These are phyloP conservation scores for Thielaviopsis populi DNA, from an alignment of 2,329 filamentous ascomycete genomes.

Conservation along the genomic window DNA sequence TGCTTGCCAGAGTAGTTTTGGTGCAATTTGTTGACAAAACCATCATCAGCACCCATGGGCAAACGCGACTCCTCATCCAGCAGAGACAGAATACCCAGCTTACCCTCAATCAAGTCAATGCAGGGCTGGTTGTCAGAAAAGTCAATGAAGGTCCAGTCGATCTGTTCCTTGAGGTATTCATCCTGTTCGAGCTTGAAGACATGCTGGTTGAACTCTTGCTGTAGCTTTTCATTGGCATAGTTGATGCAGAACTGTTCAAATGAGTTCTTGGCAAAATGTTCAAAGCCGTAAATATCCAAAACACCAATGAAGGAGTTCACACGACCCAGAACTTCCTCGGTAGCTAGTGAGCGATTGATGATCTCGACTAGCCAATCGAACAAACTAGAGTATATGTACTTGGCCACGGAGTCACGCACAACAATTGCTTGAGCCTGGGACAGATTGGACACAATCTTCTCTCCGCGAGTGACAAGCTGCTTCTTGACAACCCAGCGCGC, in stretches of 20 bases:
- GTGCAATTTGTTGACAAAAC: slow-evolving; percentile 91
- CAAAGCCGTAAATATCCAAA: slow-evolving; percentile 97
- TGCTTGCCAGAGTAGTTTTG: slow-evolving; percentile 88
- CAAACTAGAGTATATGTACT: slow-evolving; percentile 94
- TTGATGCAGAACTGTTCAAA: slow-evolving; percentile 99
- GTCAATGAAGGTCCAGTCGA: slow-evolving; percentile 99
- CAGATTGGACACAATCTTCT: slow-evolving; percentile 94
- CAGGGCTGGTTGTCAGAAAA: slow-evolving; percentile 99
- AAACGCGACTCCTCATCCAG: slow-evolving; percentile 92
- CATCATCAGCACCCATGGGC: slow-evolving; percentile 93
- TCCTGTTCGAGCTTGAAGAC: slow-evolving; percentile 99
- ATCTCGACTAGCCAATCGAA: slow-evolving; percentile 99
- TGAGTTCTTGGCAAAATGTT: slow-evolving; percentile 98
- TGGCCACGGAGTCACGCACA: slow-evolving; percentile 91
- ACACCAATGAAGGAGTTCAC: slow-evolving; percentile 92
- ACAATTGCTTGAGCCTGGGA: slow-evolving; percentile 87
- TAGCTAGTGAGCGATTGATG: slow-evolving; percentile 82
- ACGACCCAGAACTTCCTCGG: slow-evolving; percentile 67
- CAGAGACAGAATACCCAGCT: slow-evolving; percentile 80
- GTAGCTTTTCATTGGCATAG: slow-evolving; percentile 97
- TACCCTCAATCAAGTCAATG: slow-evolving; percentile 95
- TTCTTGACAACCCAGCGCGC: slow-evolving; percentile 99
- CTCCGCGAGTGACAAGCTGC: slow-evolving; percentile 85
- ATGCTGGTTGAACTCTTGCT: slow-evolving; percentile 98
- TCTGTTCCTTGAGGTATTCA: slow-evolving; percentile 89